Evolutionary conservation across 2,329 filamentous ascomycete species (phyloP), one percentile per base, ranked within the genome.

Genomic region (Colletotrichum tanaceti): DNA sequence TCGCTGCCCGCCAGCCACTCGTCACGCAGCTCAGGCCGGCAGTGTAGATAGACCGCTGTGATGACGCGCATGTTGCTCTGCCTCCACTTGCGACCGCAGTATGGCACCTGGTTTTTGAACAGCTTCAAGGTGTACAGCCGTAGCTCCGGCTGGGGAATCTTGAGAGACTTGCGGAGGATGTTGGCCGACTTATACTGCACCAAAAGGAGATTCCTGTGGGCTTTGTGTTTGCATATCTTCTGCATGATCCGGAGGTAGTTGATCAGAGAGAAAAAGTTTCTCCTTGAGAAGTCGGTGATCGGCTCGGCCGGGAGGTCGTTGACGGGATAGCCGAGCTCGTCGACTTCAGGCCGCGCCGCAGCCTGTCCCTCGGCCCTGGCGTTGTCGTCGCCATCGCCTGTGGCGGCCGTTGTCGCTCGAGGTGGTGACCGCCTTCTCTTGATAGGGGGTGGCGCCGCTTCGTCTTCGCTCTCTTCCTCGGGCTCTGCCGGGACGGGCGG

Each of bases 51-150:
- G 1, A 99, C 93, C 4, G 94, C 94, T 0, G 96, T 99, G 76
- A 99, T 99, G 75, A 98, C 94, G 63, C 95, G 92, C 96, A 99
- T 99, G 79, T 99, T 98, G 73, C 90, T 90, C 82, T 98, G 96
- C 16, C 96, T 90, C 96, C 96, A 99, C 82, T 99, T 99, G 50
- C 96, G 91, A 24, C 96, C 95, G 79, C 95, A 98, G 83, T 97
- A 99, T 1, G 96, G 96, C 5, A 99, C 96, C 79, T 99, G 96
- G 70, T 94, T 96, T 80, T 99, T 99, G 89, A 98, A 98, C 0
- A 99, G 87, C 81, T 99, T 99, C 73, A 99, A 88, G 0, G 96
- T 97, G 82, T 98, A 98, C 50, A 97, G 89, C 6, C 96, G 90
- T 47, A 99, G 85, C 75, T 93, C 88, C 2, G 90, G 91, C 75